Conservation (phyloP, 768 basidiomycete genomes). For the Thelephora aurantiotincta region DNA sequence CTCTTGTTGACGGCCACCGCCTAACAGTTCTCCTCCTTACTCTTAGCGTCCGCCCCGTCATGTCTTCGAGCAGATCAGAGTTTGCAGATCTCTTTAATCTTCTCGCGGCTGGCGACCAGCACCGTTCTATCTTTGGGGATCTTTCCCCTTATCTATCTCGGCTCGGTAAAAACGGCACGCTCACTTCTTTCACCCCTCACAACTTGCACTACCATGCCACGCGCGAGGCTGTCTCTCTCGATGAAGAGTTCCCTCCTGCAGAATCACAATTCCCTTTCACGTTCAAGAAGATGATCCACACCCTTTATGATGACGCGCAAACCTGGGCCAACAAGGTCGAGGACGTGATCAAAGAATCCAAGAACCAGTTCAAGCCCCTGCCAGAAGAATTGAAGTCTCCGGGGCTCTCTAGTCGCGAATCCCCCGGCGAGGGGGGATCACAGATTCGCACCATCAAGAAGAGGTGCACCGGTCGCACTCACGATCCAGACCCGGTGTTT, state of each 20-base stretch:
- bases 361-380: neutral
- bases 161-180: neutral
- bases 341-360: neutral
- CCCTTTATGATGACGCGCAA: neutral
- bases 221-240: neutral
- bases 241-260: neutral
- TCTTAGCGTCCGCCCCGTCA: neutral
- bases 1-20: no score
- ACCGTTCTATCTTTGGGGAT: neutral
- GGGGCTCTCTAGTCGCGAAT: neutral
- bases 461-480: neutral
- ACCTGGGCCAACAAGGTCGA: neutral
- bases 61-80: neutral
- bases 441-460: neutral
- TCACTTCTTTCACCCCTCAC: no score
- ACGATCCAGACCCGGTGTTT: neutral
- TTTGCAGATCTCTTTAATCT: neutral
- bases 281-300: neutral
- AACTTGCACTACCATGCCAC: neutral
- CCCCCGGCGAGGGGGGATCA: neutral
- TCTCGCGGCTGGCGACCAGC: neutral
- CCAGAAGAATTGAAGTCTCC: neutral
- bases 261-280: neutral
- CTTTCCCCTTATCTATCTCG: neutral
- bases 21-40: neutral